phyloP scores from a whole-genome alignment of 306 rosid genomes.

The Cicer arietinum region DNA sequence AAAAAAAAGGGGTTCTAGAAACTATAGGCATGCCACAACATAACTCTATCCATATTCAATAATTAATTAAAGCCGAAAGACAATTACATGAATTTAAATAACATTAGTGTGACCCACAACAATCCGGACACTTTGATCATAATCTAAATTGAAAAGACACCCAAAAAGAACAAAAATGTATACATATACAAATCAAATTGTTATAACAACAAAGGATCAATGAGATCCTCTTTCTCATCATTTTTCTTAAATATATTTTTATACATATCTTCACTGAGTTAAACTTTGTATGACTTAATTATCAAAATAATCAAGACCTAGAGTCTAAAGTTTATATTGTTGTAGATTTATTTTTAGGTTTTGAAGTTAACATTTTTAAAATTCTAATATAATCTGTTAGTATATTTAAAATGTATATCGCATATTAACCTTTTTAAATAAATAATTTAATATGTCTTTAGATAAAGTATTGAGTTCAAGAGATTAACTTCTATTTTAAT shows the following conservation, averaged over 20 bases:
- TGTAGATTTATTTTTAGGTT: no score
- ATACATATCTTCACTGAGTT: no score
- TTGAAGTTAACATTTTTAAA: no score
- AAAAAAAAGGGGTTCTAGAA: slow-evolving; percentile 57
- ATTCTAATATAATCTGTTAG: no score
- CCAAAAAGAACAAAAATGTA: slow-evolving; percentile 35
- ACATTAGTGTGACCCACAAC: slow-evolving; percentile 48
- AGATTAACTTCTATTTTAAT: no score
- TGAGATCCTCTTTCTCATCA: slow-evolving; percentile 44
- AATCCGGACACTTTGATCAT: slow-evolving; percentile 56
- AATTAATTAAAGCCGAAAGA: slow-evolving; percentile 45
- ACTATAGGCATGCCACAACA: slow-evolving; percentile 51
- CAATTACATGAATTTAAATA: slow-evolving; percentile 44
- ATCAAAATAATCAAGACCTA: no score
- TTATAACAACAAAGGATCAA: slow-evolving; percentile 39
- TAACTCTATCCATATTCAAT: slow-evolving; percentile 39
- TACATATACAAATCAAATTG: slow-evolving; percentile 28
- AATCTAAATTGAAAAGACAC: slow-evolving; percentile 62
- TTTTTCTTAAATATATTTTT: background rate
- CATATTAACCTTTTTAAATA: no score
- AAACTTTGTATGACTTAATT: no score
- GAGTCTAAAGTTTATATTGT: no score
- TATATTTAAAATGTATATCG: no score
- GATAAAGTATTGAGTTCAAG: no score
- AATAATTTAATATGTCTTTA: no score